These are phyloP conservation scores for Austropuccinia psidii DNA, from an alignment of 1,284 basidiomycete genomes.

Conservation along the genomic window DNA sequence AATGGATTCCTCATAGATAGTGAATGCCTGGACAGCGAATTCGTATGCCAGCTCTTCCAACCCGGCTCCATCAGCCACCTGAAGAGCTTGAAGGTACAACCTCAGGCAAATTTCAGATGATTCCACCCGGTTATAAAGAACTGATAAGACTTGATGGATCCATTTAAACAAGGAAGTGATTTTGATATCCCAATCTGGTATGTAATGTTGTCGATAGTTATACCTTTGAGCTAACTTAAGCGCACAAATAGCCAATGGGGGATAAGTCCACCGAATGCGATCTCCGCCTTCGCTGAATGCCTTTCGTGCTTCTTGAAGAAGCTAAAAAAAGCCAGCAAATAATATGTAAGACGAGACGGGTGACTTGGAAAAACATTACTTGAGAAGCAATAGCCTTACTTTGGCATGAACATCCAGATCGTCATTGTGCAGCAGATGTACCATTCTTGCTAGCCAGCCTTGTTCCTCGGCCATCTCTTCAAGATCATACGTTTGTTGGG, in stretches of 20 bases:
- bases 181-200: conserved; percentile 67
- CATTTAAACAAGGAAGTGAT: conserved; percentile 80
- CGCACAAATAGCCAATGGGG: conserved; percentile 78
- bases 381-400: conserved; percentile 47
- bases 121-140: conserved; percentile 82
- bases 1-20: conserved; percentile 89
- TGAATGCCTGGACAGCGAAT: conserved; percentile 89
- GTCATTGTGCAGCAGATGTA: conserved; percentile 81
- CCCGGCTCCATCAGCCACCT: conserved; percentile 81
- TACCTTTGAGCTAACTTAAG: conserved; percentile 84
- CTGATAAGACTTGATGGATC: conserved; percentile 77
- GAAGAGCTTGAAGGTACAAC: conserved; percentile 84
- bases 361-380: not conserved
- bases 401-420: conserved; percentile 76
- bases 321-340: conserved; percentile 1
- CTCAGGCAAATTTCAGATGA: conserved; percentile 79
- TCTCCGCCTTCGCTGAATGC: conserved; percentile 86
- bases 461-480: conserved; percentile 93
- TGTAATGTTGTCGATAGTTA: conserved; percentile 57
- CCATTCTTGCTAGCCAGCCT: conserved; percentile 92
- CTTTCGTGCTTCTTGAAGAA: conserved; percentile 75
- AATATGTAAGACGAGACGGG: not conserved
- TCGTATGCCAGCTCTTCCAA: conserved; percentile 92
- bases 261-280: conserved; percentile 86
- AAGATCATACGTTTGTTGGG: conserved; percentile 53